Conservation (phyloP, 306 rosid genomes). For the Hippophae gyantsensis region DNA sequence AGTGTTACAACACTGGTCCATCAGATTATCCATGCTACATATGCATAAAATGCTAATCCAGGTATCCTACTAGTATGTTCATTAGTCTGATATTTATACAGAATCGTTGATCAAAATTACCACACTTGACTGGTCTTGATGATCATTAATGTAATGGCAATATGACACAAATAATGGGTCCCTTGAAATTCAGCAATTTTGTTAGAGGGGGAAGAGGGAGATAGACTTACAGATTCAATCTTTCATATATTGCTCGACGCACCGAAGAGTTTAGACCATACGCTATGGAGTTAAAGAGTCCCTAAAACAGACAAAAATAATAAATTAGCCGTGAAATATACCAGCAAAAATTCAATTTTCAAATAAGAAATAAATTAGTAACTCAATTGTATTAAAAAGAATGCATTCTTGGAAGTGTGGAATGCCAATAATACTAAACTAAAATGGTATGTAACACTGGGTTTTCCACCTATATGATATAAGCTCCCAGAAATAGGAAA, state of each 20-base stretch:
- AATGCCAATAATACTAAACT: neutral
- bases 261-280: conserved; percentile 97
- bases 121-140: too few species aligned
- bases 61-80: too few species aligned
- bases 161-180: too few species aligned
- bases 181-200: too few species aligned
- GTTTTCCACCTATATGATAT: neutral
- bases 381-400: neutral
- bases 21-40: too few species aligned
- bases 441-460: neutral
- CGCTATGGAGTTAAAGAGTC: conserved; percentile 94
- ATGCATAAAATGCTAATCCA: too few species aligned
- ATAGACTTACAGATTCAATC: conserved; percentile 66
- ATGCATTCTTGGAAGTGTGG: neutral
- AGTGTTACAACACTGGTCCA: too few species aligned
- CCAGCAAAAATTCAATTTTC: neutral
- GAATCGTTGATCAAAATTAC: too few species aligned
- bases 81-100: too few species aligned
- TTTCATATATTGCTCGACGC: conserved; percentile 78
- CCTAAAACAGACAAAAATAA: conserved; percentile 30
- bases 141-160: too few species aligned
- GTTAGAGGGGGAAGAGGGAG: conserved; percentile 2
- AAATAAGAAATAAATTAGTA: neutral
- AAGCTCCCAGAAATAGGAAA: neutral
- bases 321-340: too few species aligned